A percentile compares a stretch with the other conserved stretches of the same genome.
Evolutionary conservation across 306 rosid species (phyloP).

Genomic region (Phaseolus lunatus): DNA sequence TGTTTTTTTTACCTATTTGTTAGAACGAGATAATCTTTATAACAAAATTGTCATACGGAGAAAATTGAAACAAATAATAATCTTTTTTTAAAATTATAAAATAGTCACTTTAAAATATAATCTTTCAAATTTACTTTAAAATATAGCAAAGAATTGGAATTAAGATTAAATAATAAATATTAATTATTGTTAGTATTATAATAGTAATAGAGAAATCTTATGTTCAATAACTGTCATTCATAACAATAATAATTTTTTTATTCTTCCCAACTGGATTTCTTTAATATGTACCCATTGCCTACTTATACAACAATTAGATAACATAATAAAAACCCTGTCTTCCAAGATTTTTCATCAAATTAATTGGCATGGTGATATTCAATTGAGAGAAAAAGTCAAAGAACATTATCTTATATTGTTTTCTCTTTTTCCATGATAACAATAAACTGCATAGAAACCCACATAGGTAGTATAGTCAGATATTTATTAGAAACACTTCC

Average conservation of each 20-base stretch:
- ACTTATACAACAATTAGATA: slow-evolving; percentile 2
- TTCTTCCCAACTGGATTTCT: neutral
- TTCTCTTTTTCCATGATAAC: slow-evolving; percentile 11
- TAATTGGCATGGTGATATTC: slow-evolving; percentile 14
- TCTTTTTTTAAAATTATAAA: no score
- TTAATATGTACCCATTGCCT: neutral
- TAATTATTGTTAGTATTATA: no score
- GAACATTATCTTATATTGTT: neutral
- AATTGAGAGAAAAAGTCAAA: slow-evolving; percentile 26
- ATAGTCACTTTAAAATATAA: no score
- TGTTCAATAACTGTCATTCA: no score
- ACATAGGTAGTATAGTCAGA: slow-evolving; percentile 27
- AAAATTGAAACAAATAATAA: no score
- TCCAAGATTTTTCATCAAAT: slow-evolving; percentile 32
- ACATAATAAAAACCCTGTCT: neutral
- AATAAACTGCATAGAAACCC: slow-evolving; percentile 10
- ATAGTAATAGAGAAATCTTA: no score
- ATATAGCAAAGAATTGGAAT: no score
- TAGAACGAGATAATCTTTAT: no score
- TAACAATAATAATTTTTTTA: neutral
- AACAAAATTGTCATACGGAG: no score
- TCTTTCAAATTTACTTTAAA: no score
- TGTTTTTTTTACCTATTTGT: no score
- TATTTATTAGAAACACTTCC: slow-evolving; percentile 19
- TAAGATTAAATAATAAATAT: no score